Evolutionary conservation across 495 filamentous ascomycete species (phyloP).

Genomic region (Penicillium arizonense): DNA sequence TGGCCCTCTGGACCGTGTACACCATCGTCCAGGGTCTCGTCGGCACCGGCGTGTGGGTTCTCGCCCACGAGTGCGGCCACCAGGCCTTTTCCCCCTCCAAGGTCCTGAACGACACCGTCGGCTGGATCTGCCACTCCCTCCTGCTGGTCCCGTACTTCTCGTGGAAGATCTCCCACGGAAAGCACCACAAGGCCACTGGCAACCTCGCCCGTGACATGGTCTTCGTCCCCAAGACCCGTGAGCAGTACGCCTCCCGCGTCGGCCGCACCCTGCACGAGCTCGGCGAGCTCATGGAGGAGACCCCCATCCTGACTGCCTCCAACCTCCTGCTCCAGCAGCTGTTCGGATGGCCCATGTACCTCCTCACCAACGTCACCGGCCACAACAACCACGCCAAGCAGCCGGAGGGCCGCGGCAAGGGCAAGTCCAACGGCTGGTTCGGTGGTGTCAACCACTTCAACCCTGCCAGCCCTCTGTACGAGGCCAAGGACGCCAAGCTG

Average conservation of each 20-base stretch:
- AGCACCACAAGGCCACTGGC: constrained; percentile 95
- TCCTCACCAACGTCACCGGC: constrained; percentile 80
- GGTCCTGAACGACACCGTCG: constrained; percentile 79
- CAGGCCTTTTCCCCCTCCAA: constrained; percentile 81
- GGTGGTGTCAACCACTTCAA: constrained; percentile 93
- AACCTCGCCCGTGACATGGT: constrained; percentile 98
- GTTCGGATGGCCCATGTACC: constrained; percentile 86
- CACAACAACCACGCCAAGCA: constrained; percentile 89
- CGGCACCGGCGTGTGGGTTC: constrained; percentile 68
- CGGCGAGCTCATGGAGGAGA: constrained; percentile 87
- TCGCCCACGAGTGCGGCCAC: constrained; percentile 73
- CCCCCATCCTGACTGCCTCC: constrained; percentile 75
- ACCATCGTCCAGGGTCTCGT: constrained; percentile 65
- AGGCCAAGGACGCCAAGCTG: constrained; percentile 80
- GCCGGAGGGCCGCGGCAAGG: constrained; percentile 82
- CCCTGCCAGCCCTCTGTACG: constrained; percentile 83
- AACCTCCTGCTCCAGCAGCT: constrained; percentile 81
- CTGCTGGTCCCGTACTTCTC: constrained; percentile 87
- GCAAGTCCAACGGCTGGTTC: constrained; percentile 80
- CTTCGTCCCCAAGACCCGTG: constrained; percentile 84
- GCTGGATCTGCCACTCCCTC: constrained; percentile 79
- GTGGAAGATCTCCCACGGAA: constrained; percentile 90
- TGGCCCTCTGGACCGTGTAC: constrained; percentile 57
- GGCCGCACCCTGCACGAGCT: constrained; percentile 75
- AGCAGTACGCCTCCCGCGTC: constrained; percentile 67